These are phyloP conservation scores for Boletales sp. DNA, from an alignment of 768 basidiomycete species.

Conservation along the genomic window DNA sequence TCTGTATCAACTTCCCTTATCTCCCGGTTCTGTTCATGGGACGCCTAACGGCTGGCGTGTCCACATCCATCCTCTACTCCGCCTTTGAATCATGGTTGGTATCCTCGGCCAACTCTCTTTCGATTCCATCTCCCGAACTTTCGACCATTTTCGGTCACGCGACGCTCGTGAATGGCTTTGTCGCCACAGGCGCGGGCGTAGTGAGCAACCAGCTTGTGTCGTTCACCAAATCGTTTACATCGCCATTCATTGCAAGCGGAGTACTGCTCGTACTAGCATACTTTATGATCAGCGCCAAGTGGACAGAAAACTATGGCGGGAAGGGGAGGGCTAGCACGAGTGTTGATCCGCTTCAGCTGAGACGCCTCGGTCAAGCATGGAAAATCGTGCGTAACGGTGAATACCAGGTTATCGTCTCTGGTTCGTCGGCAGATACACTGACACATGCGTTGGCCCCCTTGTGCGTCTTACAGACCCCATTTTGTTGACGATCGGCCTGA, in stretches of 20 bases:
- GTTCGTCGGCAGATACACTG: neutral
- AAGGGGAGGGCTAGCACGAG: constrained; percentile 24
- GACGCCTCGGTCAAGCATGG: constrained; percentile 54
- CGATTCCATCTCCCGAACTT: constrained; percentile 54
- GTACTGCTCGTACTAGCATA: constrained; percentile 50
- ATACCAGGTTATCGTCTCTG: neutral
- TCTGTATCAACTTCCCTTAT: constrained; percentile 52
- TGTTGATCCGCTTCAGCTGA: constrained; percentile 48
- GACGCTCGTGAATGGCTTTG: constrained; percentile 68
- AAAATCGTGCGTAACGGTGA: constrained; percentile 51
- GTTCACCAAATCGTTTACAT: constrained; percentile 46
- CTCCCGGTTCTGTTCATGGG: constrained; percentile 61
- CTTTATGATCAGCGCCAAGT: constrained; percentile 52
- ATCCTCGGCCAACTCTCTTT: constrained; percentile 50
- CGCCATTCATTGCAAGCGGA: constrained; percentile 68
- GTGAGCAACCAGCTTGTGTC: constrained; percentile 63
- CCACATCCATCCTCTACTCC: constrained; percentile 73
- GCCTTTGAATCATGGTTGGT: constrained; percentile 79
- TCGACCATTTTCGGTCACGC: constrained; percentile 72
- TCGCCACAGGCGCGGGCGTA: constrained; percentile 66
- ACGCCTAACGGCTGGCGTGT: constrained; percentile 64
- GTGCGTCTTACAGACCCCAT: constrained; percentile 44
- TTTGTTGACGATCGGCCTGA: constrained; percentile 62
- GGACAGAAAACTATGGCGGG: constrained; percentile 71
- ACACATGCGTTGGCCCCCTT: neutral